Conservation (phyloP, 75 land plant species). For the Azolla pinnata region DNA sequence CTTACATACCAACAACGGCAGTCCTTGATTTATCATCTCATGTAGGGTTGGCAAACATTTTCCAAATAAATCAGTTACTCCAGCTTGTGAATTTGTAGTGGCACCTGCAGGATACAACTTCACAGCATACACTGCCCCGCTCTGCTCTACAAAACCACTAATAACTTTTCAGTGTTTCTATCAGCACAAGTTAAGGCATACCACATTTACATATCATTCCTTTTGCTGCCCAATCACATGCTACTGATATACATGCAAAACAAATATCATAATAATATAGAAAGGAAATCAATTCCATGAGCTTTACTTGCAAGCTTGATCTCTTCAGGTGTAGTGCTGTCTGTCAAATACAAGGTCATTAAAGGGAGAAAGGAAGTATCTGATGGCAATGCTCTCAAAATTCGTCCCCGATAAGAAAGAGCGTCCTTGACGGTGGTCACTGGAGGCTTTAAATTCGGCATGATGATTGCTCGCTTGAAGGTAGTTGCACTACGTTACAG, state of each 20-base stretch:
- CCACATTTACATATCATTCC: too few species aligned
- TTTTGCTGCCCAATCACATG: too few species aligned
- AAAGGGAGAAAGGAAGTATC: conserved; percentile 54
- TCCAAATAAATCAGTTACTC: conserved; percentile 91
- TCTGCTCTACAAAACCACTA: conserved; percentile 62
- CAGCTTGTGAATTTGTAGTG: conserved; percentile 97
- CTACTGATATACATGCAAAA: too few species aligned
- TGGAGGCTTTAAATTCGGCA: conserved; percentile 96
- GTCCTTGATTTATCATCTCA: conserved; percentile 70
- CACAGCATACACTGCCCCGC: conserved; percentile 74
- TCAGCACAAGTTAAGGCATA: too few species aligned
- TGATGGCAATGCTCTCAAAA: conserved; percentile 59
- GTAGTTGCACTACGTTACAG: conserved; percentile 40
- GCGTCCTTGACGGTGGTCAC: conserved; percentile 76
- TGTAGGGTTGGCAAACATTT: conserved; percentile 82
- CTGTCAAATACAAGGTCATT: conserved; percentile 94
- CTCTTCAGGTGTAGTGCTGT: conserved; percentile 59
- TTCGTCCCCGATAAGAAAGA: conserved; percentile 58
- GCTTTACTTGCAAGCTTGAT: conserved; percentile 78
- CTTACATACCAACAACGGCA: conserved; percentile 75
- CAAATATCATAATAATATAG: too few species aligned
- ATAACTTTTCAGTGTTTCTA: too few species aligned
- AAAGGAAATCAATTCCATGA: neutral
- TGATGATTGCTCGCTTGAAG: conserved; percentile 80
- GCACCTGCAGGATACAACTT: conserved; percentile 97